These are phyloP conservation scores for Erythrophleum fordii DNA, from an alignment of 306 rosid genomes.

Conservation along the genomic window DNA sequence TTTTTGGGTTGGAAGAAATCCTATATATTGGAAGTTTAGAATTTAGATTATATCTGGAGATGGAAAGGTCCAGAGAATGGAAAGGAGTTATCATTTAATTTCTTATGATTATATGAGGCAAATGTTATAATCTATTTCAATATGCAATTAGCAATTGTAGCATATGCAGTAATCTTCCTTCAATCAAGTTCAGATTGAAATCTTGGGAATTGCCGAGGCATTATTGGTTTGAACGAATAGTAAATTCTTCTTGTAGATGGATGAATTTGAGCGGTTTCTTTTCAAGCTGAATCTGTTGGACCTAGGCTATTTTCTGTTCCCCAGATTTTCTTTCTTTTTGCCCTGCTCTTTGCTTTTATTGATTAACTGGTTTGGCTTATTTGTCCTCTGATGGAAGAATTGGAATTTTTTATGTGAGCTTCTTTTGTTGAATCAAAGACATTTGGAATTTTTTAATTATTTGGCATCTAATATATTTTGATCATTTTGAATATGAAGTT, in stretches of 20 bases:
- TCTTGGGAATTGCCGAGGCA: background rate
- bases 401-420: background rate
- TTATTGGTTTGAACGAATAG: background rate
- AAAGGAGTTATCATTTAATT: background rate
- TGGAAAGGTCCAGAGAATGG: background rate
- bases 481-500: conserved; percentile 30
- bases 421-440: conserved; percentile 22
- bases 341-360: background rate
- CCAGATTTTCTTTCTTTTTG: background rate
- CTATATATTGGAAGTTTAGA: conserved; percentile 15
- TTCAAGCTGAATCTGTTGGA: background rate
- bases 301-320: background rate
- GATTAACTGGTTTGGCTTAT: background rate
- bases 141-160: conserved; percentile 16
- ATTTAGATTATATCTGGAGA: conserved; percentile 7
- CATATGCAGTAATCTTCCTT: background rate
- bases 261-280: conserved; percentile 15
- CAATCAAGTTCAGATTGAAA: conserved; percentile 16
- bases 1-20: conserved; percentile 23
- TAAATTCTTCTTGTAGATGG: conserved; percentile 17
- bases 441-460: conserved; percentile 6
- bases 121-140: conserved; percentile 1
- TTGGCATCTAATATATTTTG: conserved; percentile 16
- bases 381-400: conserved; percentile 22
- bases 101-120: background rate